phyloP scores from a whole-genome alignment of 2,329 filamentous ascomycete species.

The Colletotrichum australisinense region DNA sequence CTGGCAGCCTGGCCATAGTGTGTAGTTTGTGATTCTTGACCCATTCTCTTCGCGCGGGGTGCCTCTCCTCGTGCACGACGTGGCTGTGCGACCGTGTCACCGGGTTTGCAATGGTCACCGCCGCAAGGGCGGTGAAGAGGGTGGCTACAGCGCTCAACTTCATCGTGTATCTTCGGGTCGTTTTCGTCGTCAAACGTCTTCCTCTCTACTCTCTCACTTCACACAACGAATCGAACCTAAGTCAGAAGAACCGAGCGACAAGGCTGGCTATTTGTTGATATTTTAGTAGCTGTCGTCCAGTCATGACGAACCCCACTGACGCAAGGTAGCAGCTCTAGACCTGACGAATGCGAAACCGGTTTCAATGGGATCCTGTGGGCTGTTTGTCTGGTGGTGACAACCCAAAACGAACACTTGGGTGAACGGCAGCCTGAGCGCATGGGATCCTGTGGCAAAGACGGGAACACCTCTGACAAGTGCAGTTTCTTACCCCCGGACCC shows the following conservation, averaged over 20 bases:
- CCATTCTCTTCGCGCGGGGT: constrained; percentile 36
- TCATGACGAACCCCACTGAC: constrained; percentile 24
- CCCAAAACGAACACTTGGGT: constrained; percentile 32
- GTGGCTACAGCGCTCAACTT: constrained; percentile 29
- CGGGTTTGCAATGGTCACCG: constrained; percentile 26
- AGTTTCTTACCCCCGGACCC: constrained; percentile 16
- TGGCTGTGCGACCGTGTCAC: constrained; percentile 32
- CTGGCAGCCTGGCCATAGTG: constrained; percentile 29
- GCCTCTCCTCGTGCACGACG: constrained; percentile 36
- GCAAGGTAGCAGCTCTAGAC: constrained; percentile 20
- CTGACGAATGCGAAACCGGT: constrained; percentile 34
- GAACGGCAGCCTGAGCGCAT: constrained; percentile 32
- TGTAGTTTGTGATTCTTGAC: constrained; percentile 30
- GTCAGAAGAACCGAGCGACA: constrained; percentile 16
- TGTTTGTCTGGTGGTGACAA: constrained; percentile 27
- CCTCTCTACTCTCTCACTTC: constrained; percentile 6
- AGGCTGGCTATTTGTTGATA: constrained; percentile 31
- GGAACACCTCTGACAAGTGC: constrained; percentile 25
- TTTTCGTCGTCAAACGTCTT: constrained; percentile 19
- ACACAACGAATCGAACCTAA: constrained; percentile 7
- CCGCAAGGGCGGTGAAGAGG: constrained; percentile 26
- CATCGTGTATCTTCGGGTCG: constrained; percentile 29
- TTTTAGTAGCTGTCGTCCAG: constrained; percentile 29
- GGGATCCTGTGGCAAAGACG: constrained; percentile 21
- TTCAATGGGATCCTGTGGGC: constrained; percentile 25